Evolutionary conservation across 805 yeast species (phyloP), one percentile per base, ranked within the genome.

Genomic region (Starmerella scarabaei): DNA sequence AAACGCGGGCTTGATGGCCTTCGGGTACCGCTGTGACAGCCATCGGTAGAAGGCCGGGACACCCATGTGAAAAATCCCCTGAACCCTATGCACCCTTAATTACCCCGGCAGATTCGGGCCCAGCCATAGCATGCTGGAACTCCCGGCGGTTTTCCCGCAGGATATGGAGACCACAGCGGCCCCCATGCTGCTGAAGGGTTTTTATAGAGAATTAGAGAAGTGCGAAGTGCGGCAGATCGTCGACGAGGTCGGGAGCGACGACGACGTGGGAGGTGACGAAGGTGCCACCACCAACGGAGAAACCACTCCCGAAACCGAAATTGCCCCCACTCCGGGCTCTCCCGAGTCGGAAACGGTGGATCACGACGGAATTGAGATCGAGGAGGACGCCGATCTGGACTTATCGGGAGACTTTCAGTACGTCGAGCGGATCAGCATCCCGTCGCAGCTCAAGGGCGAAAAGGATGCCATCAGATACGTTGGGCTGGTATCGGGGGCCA

Each of bases 11-110:
- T 93, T 73, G 38, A 91, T 83, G 58, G 83, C 88, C 63, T 88
- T 86, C 11, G 98, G 97, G 54, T 85, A 91, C 58, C 86, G 84
- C 47, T 75, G 63, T 1, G 97, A 84, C 36, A 91, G 67, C 97
- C 98, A 91, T 65, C 98, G 72, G 63, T 85, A 91, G 54, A 91
- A 77, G 18, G 98, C 95, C 48, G 98, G 98, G 49, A 91, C 98
- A 68, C 98, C 94, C 56, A 50, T 54, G 12, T n/a, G n/a, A n/a
- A n/a, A n/a, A n/a, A n/a, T n/a, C n/a, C n/a, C n/a, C n/a, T n/a
- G n/a, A n/a, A n/a, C n/a, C n/a, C n/a, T n/a, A n/a, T n/a, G n/a
- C n/a, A n/a, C n/a, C n/a, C n/a, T n/a, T n/a, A n/a, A n/a, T n/a
- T n/a, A n/a, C n/a, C n/a, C n/a, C n/a, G n/a, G n/a, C n/a, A n/a